These are phyloP conservation scores for Buddleja alternifolia DNA, from an alignment of 257 asterid species.

Conservation along the genomic window DNA sequence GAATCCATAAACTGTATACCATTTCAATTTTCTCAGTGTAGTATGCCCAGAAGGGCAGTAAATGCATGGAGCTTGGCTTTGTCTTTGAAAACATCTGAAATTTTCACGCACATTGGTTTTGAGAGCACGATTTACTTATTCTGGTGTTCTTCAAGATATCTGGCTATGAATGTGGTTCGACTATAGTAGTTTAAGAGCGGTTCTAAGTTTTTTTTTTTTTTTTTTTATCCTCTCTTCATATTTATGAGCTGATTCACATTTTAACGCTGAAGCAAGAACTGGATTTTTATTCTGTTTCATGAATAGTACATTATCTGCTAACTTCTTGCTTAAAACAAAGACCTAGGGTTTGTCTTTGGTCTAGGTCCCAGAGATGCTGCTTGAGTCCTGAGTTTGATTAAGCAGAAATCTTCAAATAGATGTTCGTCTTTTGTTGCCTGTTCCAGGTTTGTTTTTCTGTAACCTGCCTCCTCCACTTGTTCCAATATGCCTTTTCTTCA, in stretches of 20 bases:
- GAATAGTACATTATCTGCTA: constrained; percentile 17
- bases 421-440: constrained; percentile 33
- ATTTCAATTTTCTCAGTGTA: neutral
- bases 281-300: constrained; percentile 6
- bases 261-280: neutral
- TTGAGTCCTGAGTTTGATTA: constrained; percentile 38
- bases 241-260: constrained; percentile 8
- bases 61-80: neutral
- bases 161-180: neutral
- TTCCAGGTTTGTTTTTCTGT: constrained; percentile 42
- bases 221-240: neutral
- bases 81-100: constrained; percentile 14
- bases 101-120: neutral
- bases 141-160: constrained; percentile 20
- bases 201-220: constrained; percentile 16
- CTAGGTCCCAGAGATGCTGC: constrained; percentile 45
- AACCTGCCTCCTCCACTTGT: constrained; percentile 29
- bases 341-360: constrained; percentile 39
- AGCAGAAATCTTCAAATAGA: constrained; percentile 35
- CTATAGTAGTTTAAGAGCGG: neutral
- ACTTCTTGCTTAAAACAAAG: constrained; percentile 21
- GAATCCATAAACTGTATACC: constrained; percentile 7
- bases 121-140: neutral
- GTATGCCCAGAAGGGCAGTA: neutral
- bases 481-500: constrained; percentile 32